phyloP scores from a whole-genome alignment of 768 basidiomycete species.

The Coprinopsis cinerea region DNA sequence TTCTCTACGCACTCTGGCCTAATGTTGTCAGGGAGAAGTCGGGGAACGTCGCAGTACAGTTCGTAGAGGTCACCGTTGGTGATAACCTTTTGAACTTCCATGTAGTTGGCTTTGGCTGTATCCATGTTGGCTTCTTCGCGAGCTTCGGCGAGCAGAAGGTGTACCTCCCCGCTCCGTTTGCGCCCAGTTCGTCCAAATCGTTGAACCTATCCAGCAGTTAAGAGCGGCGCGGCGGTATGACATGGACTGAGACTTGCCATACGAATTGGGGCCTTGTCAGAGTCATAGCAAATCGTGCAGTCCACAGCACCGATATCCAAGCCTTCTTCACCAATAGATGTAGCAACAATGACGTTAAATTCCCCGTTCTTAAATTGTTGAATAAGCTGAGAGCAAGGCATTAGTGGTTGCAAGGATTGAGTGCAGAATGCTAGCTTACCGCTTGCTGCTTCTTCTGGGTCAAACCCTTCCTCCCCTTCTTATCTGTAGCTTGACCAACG shows the following conservation, averaged over 20 bases:
- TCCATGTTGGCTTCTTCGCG: constrained; percentile 91
- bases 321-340: constrained; percentile 97
- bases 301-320: constrained; percentile 98
- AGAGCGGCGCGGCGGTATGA: constrained; percentile 5
- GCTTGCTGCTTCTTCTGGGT: constrained; percentile 89
- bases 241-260: constrained; percentile 54
- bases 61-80: constrained; percentile 82
- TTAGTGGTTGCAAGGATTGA: constrained; percentile 4
- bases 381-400: constrained; percentile 54
- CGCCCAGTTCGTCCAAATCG: constrained; percentile 94
- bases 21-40: constrained; percentile 72
- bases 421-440: constrained; percentile 34
- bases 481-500: constrained; percentile 86
- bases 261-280: constrained; percentile 92
- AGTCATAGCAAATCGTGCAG: constrained; percentile 92
- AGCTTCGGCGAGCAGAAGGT: constrained; percentile 84
- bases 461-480: constrained; percentile 80
- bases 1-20: constrained; percentile 77
- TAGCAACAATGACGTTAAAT: constrained; percentile 91
- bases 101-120: constrained; percentile 79
- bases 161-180: constrained; percentile 83
- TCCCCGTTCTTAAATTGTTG: constrained; percentile 80
- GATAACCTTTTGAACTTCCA: constrained; percentile 85
- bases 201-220: constrained; percentile 61
- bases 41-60: constrained; percentile 87